A percentile compares a stretch with the other conserved stretches of the same genome.
phyloP scores from a whole-genome alignment of 306 rosid genomes.

The Oemleria cerasiformis region DNA sequence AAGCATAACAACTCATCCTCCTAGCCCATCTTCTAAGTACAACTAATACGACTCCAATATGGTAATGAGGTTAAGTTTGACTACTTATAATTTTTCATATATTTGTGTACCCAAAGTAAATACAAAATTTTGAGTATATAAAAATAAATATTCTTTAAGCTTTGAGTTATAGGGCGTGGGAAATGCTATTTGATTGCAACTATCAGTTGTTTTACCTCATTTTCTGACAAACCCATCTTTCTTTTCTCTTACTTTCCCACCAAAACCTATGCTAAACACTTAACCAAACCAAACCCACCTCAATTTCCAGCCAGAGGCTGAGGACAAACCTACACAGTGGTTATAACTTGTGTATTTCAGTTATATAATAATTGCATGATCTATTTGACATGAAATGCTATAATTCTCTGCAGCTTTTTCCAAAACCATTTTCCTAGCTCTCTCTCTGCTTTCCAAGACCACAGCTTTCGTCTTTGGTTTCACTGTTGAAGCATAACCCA shows the following conservation, averaged over 20 bases:
- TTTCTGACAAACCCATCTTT: background rate
- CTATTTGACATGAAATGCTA: background rate
- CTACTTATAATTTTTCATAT: background rate
- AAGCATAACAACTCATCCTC: background rate
- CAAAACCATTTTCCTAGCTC: background rate
- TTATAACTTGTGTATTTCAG: background rate
- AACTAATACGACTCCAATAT: background rate
- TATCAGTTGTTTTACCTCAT: background rate
- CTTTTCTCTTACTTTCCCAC: background rate
- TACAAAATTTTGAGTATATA: no score
- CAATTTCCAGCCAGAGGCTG: constrained; percentile 1
- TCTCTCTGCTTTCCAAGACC: background rate
- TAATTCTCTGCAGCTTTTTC: constrained; percentile 10
- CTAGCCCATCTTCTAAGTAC: no score
- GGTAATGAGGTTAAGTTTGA: no score
- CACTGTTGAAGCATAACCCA: background rate
- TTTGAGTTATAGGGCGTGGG: background rate
- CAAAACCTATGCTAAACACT: background rate
- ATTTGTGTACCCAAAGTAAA: background rate
- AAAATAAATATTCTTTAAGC: no score
- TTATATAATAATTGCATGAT: constrained; percentile 6
- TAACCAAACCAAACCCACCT: constrained; percentile 18
- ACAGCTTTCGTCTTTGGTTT: background rate
- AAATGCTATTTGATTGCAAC: background rate
- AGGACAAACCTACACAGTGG: background rate